These are phyloP conservation scores for Orbilia oligospora DNA, from an alignment of 2,329 filamentous ascomycete genomes.

Conservation along the genomic window DNA sequence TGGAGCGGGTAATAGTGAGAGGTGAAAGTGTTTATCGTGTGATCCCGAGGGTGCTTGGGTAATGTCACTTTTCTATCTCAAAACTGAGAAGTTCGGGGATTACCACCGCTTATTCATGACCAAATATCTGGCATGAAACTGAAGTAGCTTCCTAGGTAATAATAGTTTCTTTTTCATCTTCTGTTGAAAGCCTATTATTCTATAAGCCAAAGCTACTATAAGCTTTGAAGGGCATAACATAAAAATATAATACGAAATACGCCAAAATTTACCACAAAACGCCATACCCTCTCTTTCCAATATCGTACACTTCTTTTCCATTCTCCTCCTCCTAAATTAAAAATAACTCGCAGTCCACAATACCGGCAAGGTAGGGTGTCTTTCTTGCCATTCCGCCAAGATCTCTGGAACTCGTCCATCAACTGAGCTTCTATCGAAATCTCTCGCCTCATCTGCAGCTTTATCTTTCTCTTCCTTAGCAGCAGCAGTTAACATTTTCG, in stretches of 20 bases:
- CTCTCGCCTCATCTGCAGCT: constrained; percentile 79
- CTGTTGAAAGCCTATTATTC: too few relatives aligned
- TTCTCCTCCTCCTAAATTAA: constrained; percentile 68
- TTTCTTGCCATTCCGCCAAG: constrained; percentile 91
- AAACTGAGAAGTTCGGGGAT: too few relatives aligned
- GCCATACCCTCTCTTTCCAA: background rate
- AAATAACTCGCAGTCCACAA: constrained; percentile 98
- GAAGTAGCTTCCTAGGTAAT: too few relatives aligned
- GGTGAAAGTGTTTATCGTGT: too few relatives aligned
- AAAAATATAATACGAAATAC: background rate
- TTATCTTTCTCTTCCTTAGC: constrained; percentile 82
- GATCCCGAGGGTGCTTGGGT: too few relatives aligned
- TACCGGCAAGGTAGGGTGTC: constrained; percentile 90
- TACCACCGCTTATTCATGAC: too few relatives aligned
- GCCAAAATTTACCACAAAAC: constrained; percentile 1
- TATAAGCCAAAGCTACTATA: too few relatives aligned
- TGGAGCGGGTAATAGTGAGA: too few relatives aligned
- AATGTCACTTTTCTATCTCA: too few relatives aligned
- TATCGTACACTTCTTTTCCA: constrained; percentile 29
- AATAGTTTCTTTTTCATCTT: too few relatives aligned
- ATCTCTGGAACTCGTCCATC: constrained; percentile 95
- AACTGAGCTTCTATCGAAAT: constrained; percentile 80
- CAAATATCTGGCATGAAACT: too few relatives aligned
- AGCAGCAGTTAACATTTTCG: constrained; percentile 83
- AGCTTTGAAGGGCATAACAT: too few relatives aligned